Evolutionary conservation across 192 early-diverging fungal species (phyloP), one percentile per base, ranked within the genome.

Genomic region (Coemansia asiatica): DNA sequence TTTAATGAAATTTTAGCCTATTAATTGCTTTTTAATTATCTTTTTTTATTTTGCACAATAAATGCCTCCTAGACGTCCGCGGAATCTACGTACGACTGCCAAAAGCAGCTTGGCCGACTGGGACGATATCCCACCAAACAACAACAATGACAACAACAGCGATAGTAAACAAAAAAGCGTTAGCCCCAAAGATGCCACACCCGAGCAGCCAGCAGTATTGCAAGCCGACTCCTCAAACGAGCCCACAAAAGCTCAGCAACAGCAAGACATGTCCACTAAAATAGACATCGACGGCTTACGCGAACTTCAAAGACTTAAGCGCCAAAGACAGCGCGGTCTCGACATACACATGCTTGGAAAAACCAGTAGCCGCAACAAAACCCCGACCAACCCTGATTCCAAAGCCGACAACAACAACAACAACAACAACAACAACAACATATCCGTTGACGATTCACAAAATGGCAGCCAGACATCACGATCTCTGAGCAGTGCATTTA

Each of bases 401-500:
- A 35, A 40, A 4, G 6, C 55, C 15, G 47, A 21, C 26, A 55
- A 23, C 38, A 57, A 33, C 44, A 74, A 68, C 53, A 22, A 4
- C 4, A 13, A 54, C 26, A 54, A 4, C 23, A 3, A 19, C 26
- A 57, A 33, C 44, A 74, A 50, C 48, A 18, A 16, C 48, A 55
- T 6, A 27, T 4, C 53, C 53, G 26, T n/a, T 13, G 27, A 59
- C 31, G 29, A 33, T 16, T 5, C 35, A 26, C 35, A 15, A n/a
- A n/a, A n/a, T n/a, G n/a, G n/a, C 6, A 19, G 35, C 13, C 31
- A 59, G 35, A 70, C 50, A 66, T 66, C 65, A 67, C 83, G 70
- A 56, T 89, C 62, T 66, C 75, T 75, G 49, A 82, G 56, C 8
- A 85, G 89, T 36, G 80, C 90, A 6, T 92, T 90, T 31, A 89